Evolutionary conservation across 768 basidiomycete genomes (phyloP).

Genomic region (Kondoa malvinella): DNA sequence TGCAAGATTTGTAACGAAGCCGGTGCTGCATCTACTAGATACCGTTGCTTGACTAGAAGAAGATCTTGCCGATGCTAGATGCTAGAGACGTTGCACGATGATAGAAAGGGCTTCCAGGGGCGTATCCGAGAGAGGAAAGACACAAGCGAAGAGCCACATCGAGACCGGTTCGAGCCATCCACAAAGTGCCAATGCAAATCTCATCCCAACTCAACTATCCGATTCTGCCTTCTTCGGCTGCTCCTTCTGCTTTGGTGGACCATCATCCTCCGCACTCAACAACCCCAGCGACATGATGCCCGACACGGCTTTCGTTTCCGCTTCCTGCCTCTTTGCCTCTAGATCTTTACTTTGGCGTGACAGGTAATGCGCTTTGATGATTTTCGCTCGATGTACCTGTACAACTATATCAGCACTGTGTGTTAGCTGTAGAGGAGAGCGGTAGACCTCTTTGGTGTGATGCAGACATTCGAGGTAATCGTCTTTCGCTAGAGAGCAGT

Average conservation of each 20-base stretch:
- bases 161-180: no score
- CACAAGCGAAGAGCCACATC: no score
- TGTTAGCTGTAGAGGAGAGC: neutral
- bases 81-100: no score
- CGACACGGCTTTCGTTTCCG: slow-evolving; percentile 30
- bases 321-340: slow-evolving; percentile 52
- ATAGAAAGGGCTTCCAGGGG: no score
- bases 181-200: no score
- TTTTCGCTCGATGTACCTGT: slow-evolving; percentile 35
- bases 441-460: slow-evolving; percentile 63
- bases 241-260: neutral
- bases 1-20: no score
- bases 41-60: no score
- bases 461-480: slow-evolving; percentile 90
- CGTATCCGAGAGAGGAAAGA: no score
- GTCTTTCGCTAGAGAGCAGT: slow-evolving; percentile 54
- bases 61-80: no score
- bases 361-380: slow-evolving; percentile 34
- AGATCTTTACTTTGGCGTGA: slow-evolving; percentile 46
- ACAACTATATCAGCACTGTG: neutral
- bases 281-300: slow-evolving; percentile 8
- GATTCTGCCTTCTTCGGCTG: neutral
- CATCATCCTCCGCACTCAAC: neutral
- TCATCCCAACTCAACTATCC: no score
- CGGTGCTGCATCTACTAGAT: no score